Evolutionary conservation across 148 eudicot genomes (phyloP).

Genomic region (Polygonum aviculare): DNA sequence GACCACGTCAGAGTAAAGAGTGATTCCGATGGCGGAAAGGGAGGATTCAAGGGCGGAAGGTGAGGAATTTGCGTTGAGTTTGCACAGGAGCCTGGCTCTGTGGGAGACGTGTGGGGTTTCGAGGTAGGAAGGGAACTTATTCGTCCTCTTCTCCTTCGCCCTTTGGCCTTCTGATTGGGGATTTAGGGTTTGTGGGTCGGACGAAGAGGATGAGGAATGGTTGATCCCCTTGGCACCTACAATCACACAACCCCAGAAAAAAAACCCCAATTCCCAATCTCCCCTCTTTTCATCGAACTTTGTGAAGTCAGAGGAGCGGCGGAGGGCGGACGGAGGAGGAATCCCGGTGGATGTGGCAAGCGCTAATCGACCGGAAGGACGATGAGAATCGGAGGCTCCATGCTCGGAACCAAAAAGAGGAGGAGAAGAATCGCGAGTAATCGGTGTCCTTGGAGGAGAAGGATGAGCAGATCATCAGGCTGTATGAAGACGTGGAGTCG

Average conservation of each 20-base stretch:
- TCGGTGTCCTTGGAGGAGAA: neutral
- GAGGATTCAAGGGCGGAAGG: conserved; percentile 29
- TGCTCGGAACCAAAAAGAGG: neutral
- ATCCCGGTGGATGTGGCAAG: neutral
- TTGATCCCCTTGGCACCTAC: conserved; percentile 11
- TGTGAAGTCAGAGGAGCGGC: conserved; percentile 14
- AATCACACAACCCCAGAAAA: conserved; percentile 9
- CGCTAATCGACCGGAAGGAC: neutral
- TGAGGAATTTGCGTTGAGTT: conserved; percentile 32
- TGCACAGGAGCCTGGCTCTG: conserved; percentile 46
- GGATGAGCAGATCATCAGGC: neutral
- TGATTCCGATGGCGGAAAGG: conserved; percentile 33
- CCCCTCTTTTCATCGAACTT: conserved; percentile 44
- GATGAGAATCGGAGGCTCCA: neutral
- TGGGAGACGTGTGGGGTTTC: conserved; percentile 41
- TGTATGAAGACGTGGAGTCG: neutral
- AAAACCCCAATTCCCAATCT: conserved; percentile 1
- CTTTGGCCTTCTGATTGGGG: conserved; percentile 1
- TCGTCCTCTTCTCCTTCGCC: neutral
- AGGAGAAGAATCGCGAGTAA: neutral
- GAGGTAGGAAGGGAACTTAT: conserved; percentile 29
- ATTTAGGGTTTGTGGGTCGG: conserved; percentile 12
- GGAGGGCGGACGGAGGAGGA: neutral
- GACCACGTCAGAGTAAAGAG: conserved; percentile 45
- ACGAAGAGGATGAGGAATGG: neutral